Base-by-base conservation (phyloP, 2,329 filamentous ascomycete genomes). In the Aspergillus aculeatinus region DNA sequence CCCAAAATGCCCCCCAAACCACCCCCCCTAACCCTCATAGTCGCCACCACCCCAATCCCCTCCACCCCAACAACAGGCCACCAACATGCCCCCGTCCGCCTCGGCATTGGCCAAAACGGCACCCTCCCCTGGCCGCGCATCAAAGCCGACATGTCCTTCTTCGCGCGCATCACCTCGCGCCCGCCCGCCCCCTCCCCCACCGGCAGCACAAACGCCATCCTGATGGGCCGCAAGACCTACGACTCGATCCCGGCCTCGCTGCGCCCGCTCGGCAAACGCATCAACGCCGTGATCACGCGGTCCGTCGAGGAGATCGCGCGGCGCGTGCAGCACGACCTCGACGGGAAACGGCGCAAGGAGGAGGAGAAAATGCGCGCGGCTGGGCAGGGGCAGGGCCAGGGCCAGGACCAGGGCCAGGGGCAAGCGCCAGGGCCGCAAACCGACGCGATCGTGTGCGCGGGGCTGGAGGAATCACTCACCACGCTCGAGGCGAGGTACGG, bases 191-290 rank as follows among this genome's bases (percentile, higher is more conserved):
- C 2, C 7, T 2, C 27, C 0, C 6, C 27, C 1, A 6, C 69
- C 0, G 65, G 63, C 2, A 66, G 56, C 27, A 72, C 69, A 1
- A 94, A 93, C 75, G 90, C 91, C 19, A 91, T 98, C 55, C 89
- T 99, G 67, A 99, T 99, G 95, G 95, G 95, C 61, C 90, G 95
- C 71, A 97, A 96, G 77, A 99, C 95, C 0, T 99, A 94, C 89
- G 92, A 96, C 55, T 92, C 88, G 65, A 94, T 99, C 61, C 94
- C 95, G 2, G 72, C 81, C 6, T 84, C 82, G 55, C 92, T 95
- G 73, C 84, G 92, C 2, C 95, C 95, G 19, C 82, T 99, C 35
- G 88, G 86, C 62, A 89, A 87, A 63, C 83, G 95, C 10, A 80
- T 92, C 54, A 98, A 96, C 75, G 85, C 97, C 47, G 85, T 98